Evolutionary conservation across 768 basidiomycete species (phyloP), one percentile per base, ranked within the genome.

Genomic region (Collybiopsis confluens): DNA sequence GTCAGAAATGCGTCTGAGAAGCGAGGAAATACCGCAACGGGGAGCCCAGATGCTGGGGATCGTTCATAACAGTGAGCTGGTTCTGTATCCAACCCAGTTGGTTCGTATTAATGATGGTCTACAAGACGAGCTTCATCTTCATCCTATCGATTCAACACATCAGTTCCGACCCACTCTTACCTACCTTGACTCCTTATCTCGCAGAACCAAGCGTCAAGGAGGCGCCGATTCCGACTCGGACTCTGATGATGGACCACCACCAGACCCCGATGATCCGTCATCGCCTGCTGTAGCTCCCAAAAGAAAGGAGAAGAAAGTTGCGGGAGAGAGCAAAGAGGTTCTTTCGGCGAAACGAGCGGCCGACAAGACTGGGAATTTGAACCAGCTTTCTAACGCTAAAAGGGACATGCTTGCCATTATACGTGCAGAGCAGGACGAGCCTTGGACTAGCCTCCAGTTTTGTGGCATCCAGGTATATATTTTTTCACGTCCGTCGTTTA

Each of bases 91-190:
- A 21, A 40, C 38, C 36, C 1, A 21, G 44, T 49, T 35, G 20
- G 38, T 28, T 54, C 28, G 30, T 54, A 28, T 52, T 46, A 51
- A 43, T 44, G 56, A 61, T 60, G 54, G 57, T 49, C 11, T 38
- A 28, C 16, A 54, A 89, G 90, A 86, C 33, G 79, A 78, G 56
- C 71, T 93, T 42, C 82, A 92, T 66, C 74, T 93, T 15, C 85
- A 92, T 64, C 88, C 90, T 36, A 80, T 93, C 62, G 78, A 70
- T 57, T 81, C 90, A 70, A 86, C 81, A 0, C 87, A 92, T 62
- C 92, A 93, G 65, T 77, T 93, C 59, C 83, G 90, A 42, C 91
- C 91, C 8, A 86, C 87, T 2, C 68, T 92, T 59, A 89, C 88
- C 16, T 90, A 93, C 69, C 74, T 93, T 57, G 92, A 93, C 64